Conservation (phyloP, 2,329 filamentous ascomycete species). For the Trichoderma gracile region DNA sequence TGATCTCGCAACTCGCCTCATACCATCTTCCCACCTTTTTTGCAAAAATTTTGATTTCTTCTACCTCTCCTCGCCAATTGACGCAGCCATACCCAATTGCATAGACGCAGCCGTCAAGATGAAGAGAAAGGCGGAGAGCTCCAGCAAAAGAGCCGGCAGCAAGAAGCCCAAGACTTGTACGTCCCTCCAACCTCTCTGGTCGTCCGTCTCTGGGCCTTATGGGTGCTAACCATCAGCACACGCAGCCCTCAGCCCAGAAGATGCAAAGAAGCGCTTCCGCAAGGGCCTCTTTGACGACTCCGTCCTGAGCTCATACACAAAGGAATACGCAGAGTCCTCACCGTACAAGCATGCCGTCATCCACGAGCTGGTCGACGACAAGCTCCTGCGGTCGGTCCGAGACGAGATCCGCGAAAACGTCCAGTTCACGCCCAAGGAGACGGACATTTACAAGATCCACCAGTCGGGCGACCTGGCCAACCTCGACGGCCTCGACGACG, state of each 20-base stretch:
- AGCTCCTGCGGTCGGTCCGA: slow-evolving; percentile 81
- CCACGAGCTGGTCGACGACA: slow-evolving; percentile 73
- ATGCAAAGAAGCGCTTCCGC: slow-evolving; percentile 62
- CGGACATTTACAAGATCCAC: slow-evolving; percentile 99
- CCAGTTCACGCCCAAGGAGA: slow-evolving; percentile 96
- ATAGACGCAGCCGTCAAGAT: slow-evolving; percentile 37
- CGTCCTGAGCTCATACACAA: slow-evolving; percentile 59
- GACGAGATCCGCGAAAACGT: slow-evolving; percentile 87
- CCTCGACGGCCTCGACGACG: slow-evolving; percentile 87
- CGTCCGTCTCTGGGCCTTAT: slow-evolving; percentile 5
- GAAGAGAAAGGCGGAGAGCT: slow-evolving; percentile 61
- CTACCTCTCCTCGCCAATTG: not conserved
- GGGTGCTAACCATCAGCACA: slow-evolving; percentile 24
- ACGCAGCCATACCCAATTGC: not conserved
- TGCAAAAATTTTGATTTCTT: not conserved
- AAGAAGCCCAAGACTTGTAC: slow-evolving; percentile 57
- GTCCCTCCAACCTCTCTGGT: slow-evolving; percentile 27
- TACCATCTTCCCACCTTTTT: slow-evolving; percentile 12
- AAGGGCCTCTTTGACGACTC: slow-evolving; percentile 64
- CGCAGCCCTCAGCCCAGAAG: slow-evolving; percentile 50
- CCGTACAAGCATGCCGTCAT: slow-evolving; percentile 95
- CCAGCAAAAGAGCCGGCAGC: slow-evolving; percentile 50
- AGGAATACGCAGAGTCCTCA: slow-evolving; percentile 62
- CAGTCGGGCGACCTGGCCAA: slow-evolving; percentile 97
- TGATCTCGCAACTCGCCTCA: slow-evolving; percentile 25